These are phyloP conservation scores for Aegle marmelos DNA, from an alignment of 345 rosid species.

Conservation along the genomic window DNA sequence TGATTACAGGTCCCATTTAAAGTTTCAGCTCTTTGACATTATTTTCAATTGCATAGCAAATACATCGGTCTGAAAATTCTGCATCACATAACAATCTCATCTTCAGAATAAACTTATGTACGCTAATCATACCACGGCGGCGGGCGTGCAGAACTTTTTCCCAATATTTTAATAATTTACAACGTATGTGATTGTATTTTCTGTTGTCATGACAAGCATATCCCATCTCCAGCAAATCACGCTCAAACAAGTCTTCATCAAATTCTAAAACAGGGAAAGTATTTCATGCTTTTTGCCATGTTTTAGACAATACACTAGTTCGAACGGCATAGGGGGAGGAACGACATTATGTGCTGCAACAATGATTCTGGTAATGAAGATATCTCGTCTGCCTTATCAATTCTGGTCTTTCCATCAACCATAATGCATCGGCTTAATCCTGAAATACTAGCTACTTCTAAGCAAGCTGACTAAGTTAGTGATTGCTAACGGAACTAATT, in stretches of 20 bases:
- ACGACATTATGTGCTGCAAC: not conserved
- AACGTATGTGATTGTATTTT: not conserved
- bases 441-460: too few species aligned
- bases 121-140: not conserved
- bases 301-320: not conserved
- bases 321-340: not conserved
- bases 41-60: not conserved
- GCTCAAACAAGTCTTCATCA: not conserved
- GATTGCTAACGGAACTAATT: too few species aligned
- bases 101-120: not conserved
- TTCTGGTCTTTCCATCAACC: too few species aligned
- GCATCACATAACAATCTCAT: not conserved
- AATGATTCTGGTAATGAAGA: not conserved
- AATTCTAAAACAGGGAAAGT: not conserved
- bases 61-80: not conserved
- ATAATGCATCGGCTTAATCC: too few species aligned
- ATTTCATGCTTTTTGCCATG: not conserved
- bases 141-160: not conserved
- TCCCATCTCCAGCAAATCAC: not conserved
- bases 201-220: too few species aligned
- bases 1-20: not conserved
- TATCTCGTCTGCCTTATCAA: not conserved
- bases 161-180: not conserved
- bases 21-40: not conserved
- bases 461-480: too few species aligned